These are phyloP conservation scores for Byssothecium circinans DNA, from an alignment of 2,329 filamentous ascomycete genomes.

Conservation along the genomic window DNA sequence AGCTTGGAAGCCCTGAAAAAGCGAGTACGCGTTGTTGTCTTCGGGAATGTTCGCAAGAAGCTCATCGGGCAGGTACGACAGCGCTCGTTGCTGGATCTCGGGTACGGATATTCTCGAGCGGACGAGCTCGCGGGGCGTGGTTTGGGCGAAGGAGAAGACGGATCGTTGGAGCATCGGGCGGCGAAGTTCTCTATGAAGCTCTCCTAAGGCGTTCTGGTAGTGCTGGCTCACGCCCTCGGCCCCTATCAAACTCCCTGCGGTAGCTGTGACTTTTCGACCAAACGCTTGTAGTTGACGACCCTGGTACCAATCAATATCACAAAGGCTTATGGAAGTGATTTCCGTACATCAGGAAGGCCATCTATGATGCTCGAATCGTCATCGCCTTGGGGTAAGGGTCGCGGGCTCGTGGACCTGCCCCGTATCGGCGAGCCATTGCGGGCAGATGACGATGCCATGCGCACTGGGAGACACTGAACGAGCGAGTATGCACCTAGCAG, in stretches of 20 bases:
- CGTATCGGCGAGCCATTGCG: constrained; percentile 34
- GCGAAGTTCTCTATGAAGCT: constrained; percentile 86
- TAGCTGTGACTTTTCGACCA: constrained; percentile 90
- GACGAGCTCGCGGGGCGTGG: constrained; percentile 90
- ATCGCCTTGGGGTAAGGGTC: constrained; percentile 29
- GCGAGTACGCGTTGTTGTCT: constrained; percentile 79
- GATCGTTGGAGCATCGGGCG: constrained; percentile 82
- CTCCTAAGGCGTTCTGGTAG: constrained; percentile 84
- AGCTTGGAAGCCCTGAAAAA: constrained; percentile 96
- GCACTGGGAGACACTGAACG: constrained; percentile 7
- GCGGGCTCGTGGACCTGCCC: constrained; percentile 36
- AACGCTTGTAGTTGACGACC: constrained; percentile 89
- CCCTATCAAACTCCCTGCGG: constrained; percentile 84
- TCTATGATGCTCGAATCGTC: constrained; percentile 38
- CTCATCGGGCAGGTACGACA: constrained; percentile 87
- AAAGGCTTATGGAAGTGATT: constrained; percentile 1
- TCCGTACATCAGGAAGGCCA: constrained; percentile 33
- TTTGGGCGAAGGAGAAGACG: constrained; percentile 87
- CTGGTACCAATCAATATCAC: constrained; percentile 51
- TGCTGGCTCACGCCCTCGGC: constrained; percentile 60
- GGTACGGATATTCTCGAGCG: constrained; percentile 85
- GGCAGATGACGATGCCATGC: constrained; percentile 31
- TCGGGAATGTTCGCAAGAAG: constrained; percentile 88
- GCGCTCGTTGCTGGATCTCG: constrained; percentile 91
- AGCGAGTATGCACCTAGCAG: background rate